A percentile compares a stretch with the other conserved stretches of the same genome.
Conservation (phyloP, 768 basidiomycete genomes). For the Trametes maxima region DNA sequence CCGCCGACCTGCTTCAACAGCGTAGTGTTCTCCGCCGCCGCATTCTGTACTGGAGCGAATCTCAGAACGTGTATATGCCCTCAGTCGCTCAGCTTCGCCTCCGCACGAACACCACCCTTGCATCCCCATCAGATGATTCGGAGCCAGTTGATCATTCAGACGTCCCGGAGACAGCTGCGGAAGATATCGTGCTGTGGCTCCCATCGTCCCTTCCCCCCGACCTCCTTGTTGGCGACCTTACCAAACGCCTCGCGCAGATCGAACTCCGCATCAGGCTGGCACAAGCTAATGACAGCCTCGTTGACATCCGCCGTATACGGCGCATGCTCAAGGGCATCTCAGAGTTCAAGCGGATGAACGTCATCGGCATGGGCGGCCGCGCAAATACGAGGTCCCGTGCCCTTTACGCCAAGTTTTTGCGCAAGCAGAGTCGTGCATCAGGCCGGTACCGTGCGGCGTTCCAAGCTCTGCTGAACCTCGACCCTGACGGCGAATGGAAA, state of each 20-base stretch:
- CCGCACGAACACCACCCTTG: not conserved
- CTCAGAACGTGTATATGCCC: conserved; percentile 26
- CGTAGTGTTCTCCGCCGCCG: conserved; percentile 2
- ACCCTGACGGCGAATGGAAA: not conserved
- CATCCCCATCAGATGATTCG: too few species aligned
- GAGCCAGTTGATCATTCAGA: not conserved
- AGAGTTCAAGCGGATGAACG: conserved; percentile 10
- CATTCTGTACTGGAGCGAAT: conserved; percentile 11
- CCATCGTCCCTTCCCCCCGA: conserved; percentile 13
- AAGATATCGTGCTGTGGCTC: conserved; percentile 13
- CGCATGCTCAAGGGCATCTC: conserved; percentile 1
- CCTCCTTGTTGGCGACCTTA: not conserved
- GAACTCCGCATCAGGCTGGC: conserved; percentile 19
- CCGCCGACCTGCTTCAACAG: not conserved
- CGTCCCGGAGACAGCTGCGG: not conserved
- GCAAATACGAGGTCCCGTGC: not conserved
- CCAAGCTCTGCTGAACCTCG: not conserved
- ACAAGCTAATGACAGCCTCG: conserved; percentile 15
- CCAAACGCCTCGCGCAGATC: not conserved
- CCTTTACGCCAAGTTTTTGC: not conserved
- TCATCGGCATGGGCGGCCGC: conserved; percentile 9
- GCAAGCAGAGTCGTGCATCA: not conserved
- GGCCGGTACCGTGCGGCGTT: not conserved
- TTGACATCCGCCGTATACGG: conserved; percentile 12
- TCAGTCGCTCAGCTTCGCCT: not conserved